These are phyloP conservation scores for Marchantia polymorpha DNA, from an alignment of 225 moss, liverwort and hornwort genomes.

Conservation along the genomic window DNA sequence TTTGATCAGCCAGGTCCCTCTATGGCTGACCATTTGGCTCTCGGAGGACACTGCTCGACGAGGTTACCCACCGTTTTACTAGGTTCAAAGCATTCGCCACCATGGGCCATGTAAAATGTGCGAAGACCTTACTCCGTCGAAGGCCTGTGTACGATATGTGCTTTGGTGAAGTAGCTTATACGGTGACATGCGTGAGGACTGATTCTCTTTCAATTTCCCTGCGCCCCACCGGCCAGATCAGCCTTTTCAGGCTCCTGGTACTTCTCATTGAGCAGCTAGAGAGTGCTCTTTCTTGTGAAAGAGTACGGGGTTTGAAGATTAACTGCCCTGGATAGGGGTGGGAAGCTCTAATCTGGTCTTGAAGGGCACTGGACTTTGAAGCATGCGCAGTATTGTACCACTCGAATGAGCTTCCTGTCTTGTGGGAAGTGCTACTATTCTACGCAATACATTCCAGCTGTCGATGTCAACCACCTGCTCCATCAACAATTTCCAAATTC, in stretches of 20 bases:
- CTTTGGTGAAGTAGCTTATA: no score
- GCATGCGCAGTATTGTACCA: conserved; percentile 74
- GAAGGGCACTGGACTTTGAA: conserved; percentile 57
- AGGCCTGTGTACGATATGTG: no score
- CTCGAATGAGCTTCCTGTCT: conserved; percentile 70
- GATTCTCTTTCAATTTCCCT: neutral
- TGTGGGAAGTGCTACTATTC: conserved; percentile 54
- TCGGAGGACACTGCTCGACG: no score
- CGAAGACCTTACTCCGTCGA: no score
- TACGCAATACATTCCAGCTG: conserved; percentile 61
- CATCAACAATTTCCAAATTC: neutral
- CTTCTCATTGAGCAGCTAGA: neutral
- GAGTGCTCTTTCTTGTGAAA: neutral
- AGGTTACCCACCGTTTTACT: no score
- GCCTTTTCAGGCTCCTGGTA: neutral
- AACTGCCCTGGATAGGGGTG: neutral
- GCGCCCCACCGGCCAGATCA: neutral
- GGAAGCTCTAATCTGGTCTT: conserved; percentile 40
- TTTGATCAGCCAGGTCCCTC: no score
- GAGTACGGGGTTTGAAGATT: neutral
- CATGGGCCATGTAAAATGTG: no score
- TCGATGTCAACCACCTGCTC: conserved; percentile 54
- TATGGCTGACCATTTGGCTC: no score
- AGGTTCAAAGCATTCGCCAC: no score
- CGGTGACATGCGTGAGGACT: neutral